phyloP scores from a whole-genome alignment of 1,284 basidiomycete species.

The Malassezia yamatoensis region DNA sequence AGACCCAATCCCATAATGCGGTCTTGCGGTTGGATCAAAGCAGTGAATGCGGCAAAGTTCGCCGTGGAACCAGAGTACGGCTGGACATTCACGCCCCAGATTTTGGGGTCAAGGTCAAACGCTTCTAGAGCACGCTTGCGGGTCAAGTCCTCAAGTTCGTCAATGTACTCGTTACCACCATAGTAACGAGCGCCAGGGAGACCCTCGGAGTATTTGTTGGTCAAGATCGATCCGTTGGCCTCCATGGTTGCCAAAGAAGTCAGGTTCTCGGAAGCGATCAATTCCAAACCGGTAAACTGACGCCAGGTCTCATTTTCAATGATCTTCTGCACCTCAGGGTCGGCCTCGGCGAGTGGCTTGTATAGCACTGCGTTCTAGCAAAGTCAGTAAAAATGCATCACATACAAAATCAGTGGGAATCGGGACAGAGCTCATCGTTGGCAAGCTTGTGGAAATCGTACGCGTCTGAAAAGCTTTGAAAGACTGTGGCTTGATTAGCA shows the following conservation, averaged over 20 bases:
- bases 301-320: slow-evolving; percentile 97
- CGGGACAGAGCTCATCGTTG: slow-evolving; percentile 35
- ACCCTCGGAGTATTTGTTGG: slow-evolving; percentile 78
- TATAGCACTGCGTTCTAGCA: slow-evolving; percentile 81
- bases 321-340: slow-evolving; percentile 90
- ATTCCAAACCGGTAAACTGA: slow-evolving; percentile 92
- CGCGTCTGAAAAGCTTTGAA: slow-evolving; percentile 4
- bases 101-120: slow-evolving; percentile 81
- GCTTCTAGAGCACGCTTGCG: slow-evolving; percentile 90
- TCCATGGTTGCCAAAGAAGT: slow-evolving; percentile 60
- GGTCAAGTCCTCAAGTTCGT: slow-evolving; percentile 88
- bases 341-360: slow-evolving; percentile 71
- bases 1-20: slow-evolving; percentile 98
- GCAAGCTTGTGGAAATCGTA: not conserved
- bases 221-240: slow-evolving; percentile 95
- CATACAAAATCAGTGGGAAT: slow-evolving; percentile 43
- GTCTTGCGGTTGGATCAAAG: slow-evolving; percentile 92
- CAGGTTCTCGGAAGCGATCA: slow-evolving; percentile 73
- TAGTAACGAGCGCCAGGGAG: slow-evolving; percentile 82
- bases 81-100: slow-evolving; percentile 98
- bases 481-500: slow-evolving; percentile 7
- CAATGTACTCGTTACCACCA: slow-evolving; percentile 76
- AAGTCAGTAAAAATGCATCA: slow-evolving; percentile 1
- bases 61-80: slow-evolving; percentile 72
- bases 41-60: slow-evolving; percentile 94